phyloP scores from a whole-genome alignment of 1,139 yeast species.

The Diutina rugosa region DNA sequence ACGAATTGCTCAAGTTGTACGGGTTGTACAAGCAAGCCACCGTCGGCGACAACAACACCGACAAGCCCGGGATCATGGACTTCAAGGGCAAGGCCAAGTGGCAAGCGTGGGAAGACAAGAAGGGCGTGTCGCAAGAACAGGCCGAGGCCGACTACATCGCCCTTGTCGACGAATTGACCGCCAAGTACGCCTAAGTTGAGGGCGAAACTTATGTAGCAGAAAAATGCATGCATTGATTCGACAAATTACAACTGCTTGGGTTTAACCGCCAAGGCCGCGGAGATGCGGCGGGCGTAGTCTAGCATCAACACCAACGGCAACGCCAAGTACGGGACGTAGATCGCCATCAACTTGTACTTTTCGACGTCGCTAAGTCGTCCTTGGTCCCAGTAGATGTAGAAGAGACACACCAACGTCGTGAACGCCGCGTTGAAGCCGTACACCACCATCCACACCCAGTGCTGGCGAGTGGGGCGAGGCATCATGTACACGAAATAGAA shows the following conservation, averaged over 20 bases:
- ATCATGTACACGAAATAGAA: constrained; percentile 22
- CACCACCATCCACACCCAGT: constrained; percentile 37
- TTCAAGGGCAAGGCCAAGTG: constrained; percentile 94
- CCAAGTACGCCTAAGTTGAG: constrained; percentile 20
- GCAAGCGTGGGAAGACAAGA: constrained; percentile 88
- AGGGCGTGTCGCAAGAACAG: constrained; percentile 78
- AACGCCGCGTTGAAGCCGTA: constrained; percentile 71
- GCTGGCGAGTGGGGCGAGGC: constrained; percentile 3
- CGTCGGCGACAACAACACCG: constrained; percentile 81
- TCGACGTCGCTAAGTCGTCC: constrained; percentile 19
- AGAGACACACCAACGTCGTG: constrained; percentile 57
- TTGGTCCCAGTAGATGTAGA: constrained; percentile 25
- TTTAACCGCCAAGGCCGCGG: background rate
- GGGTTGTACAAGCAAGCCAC: constrained; percentile 96
- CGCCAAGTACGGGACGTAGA: constrained; percentile 57
- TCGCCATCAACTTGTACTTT: constrained; percentile 26
- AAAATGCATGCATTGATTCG: background rate
- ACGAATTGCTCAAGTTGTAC: constrained; percentile 72
- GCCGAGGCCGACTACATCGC: constrained; percentile 82
- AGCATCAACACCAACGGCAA: constrained; percentile 46
- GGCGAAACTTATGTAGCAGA: background rate
- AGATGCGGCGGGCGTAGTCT: constrained; percentile 17
- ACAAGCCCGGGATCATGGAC: constrained; percentile 80
- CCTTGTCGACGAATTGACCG: constrained; percentile 56
- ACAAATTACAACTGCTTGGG: background rate